Conservation (phyloP, 2,329 filamentous ascomycete genomes). For the Beauveria sp. region DNA sequence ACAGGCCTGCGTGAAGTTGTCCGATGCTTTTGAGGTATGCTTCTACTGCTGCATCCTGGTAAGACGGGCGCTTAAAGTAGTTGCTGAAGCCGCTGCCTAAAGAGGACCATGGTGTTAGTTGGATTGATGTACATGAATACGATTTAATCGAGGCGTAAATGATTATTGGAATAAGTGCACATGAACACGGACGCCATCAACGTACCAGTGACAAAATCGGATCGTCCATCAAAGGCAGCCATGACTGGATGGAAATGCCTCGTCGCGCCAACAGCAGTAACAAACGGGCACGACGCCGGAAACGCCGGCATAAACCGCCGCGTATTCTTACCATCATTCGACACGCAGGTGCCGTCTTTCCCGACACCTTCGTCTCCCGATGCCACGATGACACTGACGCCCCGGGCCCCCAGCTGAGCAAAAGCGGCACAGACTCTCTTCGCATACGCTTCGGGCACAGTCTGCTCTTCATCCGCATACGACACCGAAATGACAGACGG, state of each 20-base stretch:
- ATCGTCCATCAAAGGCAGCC: conserved; percentile 42
- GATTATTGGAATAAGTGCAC: too few species aligned
- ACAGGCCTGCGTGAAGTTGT: conserved; percentile 41
- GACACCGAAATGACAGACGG: conserved; percentile 56
- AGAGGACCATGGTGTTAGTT: background rate
- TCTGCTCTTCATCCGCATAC: conserved; percentile 61
- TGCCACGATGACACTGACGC: conserved; percentile 54
- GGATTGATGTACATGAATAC: background rate
- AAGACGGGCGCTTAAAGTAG: conserved; percentile 22
- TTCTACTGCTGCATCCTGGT: conserved; percentile 22
- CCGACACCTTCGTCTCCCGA: conserved; percentile 41
- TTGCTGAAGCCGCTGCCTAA: conserved; percentile 15
- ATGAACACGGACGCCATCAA: background rate
- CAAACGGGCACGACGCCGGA: conserved; percentile 39
- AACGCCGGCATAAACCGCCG: conserved; percentile 30
- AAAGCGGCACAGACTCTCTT: conserved; percentile 52
- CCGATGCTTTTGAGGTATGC: conserved; percentile 36
- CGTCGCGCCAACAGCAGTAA: conserved; percentile 52
- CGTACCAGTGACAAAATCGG: conserved; percentile 17
- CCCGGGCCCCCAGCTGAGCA: conserved; percentile 55
- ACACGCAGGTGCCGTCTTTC: background rate
- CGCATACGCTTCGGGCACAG: conserved; percentile 50
- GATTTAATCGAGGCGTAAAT: background rate
- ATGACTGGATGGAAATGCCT: conserved; percentile 35
- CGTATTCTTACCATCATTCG: conserved; percentile 11